Conservation (phyloP, 108 stramenopile species). For the Fistulifera pelliculosa region DNA sequence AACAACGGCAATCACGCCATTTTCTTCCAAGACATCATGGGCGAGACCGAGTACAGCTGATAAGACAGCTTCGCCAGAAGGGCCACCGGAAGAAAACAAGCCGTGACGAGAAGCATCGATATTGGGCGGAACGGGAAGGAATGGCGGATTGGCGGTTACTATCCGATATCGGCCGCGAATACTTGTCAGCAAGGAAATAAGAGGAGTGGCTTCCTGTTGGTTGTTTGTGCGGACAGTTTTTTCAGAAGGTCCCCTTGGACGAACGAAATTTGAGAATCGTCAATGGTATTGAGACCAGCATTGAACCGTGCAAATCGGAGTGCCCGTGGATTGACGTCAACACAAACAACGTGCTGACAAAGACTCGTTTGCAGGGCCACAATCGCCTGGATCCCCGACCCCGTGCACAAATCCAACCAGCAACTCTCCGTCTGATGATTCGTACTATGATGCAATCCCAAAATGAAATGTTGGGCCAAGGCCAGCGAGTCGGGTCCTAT, state of each 20-base stretch:
- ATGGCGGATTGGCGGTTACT: slow-evolving; percentile 82
- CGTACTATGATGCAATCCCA: slow-evolving; percentile 1
- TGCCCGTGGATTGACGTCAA: slow-evolving; percentile 69
- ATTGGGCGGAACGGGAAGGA: slow-evolving; percentile 71
- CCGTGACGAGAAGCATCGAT: not conserved
- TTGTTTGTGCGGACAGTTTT: slow-evolving; percentile 8
- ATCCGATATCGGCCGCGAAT: slow-evolving; percentile 34
- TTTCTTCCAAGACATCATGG: not conserved
- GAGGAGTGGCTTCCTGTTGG: not conserved
- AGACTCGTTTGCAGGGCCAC: slow-evolving; percentile 8
- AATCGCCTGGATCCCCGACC: slow-evolving; percentile 72
- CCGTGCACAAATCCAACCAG: slow-evolving; percentile 54
- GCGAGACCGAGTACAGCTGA: slow-evolving; percentile 25
- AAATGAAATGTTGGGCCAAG: slow-evolving; percentile 48
- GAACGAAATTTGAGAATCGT: not conserved
- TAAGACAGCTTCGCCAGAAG: slow-evolving; percentile 55
- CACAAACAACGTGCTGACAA: slow-evolving; percentile 13
- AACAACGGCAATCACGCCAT: slow-evolving; percentile 36
- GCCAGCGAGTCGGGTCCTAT: slow-evolving; percentile 79
- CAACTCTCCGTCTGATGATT: not conserved
- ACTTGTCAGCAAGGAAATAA: slow-evolving; percentile 5
- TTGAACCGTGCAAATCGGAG: slow-evolving; percentile 53
- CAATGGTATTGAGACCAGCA: slow-evolving; percentile 45
- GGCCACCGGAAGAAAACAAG: slow-evolving; percentile 34
- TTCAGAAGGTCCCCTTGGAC: slow-evolving; percentile 1